phyloP scores from a whole-genome alignment of 768 basidiomycete species.

The Auriscalpium orientale region DNA sequence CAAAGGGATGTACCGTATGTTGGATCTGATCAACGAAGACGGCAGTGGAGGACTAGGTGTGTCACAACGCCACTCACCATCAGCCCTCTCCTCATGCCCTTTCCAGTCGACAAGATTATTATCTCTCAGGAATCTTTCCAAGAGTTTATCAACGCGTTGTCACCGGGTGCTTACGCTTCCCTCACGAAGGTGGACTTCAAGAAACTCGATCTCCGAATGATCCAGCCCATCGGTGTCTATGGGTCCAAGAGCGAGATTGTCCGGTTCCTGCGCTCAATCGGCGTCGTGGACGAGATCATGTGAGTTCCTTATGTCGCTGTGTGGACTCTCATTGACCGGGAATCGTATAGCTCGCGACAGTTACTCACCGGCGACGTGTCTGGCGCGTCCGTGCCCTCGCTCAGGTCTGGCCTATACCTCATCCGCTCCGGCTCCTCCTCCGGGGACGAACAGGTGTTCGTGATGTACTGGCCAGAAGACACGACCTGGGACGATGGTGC shows the following conservation, averaged over 20 bases:
- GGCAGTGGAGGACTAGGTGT: slow-evolving; percentile 46
- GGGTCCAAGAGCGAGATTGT: slow-evolving; percentile 47
- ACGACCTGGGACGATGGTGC: slow-evolving; percentile 50
- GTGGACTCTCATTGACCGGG: not conserved
- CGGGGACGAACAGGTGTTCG: slow-evolving; percentile 28
- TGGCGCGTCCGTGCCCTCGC: slow-evolving; percentile 16
- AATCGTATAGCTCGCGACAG: slow-evolving; percentile 11
- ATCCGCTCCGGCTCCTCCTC: slow-evolving; percentile 18
- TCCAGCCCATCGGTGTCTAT: slow-evolving; percentile 52
- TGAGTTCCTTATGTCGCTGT: slow-evolving; percentile 20
- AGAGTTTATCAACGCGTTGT: slow-evolving; percentile 39
- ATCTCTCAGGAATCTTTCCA: slow-evolving; percentile 45
- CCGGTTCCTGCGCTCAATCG: slow-evolving; percentile 32
- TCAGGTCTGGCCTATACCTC: slow-evolving; percentile 48
- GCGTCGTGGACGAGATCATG: slow-evolving; percentile 32
- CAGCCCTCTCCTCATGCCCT: too few relatives aligned
- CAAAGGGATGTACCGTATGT: slow-evolving; percentile 42
- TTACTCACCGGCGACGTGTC: slow-evolving; percentile 15
- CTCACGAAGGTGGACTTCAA: slow-evolving; percentile 53
- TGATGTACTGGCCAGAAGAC: slow-evolving; percentile 58
- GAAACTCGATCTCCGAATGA: slow-evolving; percentile 33
- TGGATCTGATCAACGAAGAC: slow-evolving; percentile 46
- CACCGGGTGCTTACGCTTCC: slow-evolving; percentile 44
- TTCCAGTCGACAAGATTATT: slow-evolving; percentile 53
- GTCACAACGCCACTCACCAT: not conserved